Conservation (phyloP, 176 grass and related monocot genomes). For the Metroxylon sagu region DNA sequence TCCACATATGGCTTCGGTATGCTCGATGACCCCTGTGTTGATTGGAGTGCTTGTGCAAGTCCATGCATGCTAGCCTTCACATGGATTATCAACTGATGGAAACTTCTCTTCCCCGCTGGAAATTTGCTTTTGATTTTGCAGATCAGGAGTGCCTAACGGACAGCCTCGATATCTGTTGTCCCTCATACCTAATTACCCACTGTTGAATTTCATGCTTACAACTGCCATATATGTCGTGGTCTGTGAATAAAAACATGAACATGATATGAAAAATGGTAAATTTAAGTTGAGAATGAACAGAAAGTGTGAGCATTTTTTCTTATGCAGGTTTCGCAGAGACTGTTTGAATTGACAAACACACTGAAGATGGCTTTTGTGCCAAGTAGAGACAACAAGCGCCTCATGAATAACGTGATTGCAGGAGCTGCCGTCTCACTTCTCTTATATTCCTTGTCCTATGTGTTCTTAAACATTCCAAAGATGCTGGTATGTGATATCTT, state of each 20-base stretch:
- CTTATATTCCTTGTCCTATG: constrained; percentile 10
- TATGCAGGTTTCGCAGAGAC: constrained; percentile 14
- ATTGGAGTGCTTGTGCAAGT: too few relatives aligned
- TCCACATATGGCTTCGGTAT: constrained; percentile 98
- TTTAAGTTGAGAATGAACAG: background rate
- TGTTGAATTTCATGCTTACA: constrained; percentile 25
- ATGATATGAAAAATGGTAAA: background rate
- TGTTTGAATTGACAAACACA: constrained; percentile 10
- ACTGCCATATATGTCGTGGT: constrained; percentile 21
- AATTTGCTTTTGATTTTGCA: constrained; percentile 12
- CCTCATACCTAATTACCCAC: constrained; percentile 11
- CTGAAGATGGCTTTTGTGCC: constrained; percentile 22
- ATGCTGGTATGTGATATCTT: constrained; percentile 2
- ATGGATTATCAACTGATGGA: background rate
- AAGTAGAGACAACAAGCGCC: constrained; percentile 12
- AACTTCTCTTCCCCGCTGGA: background rate
- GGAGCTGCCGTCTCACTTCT: background rate
- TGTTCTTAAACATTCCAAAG: constrained; percentile 2
- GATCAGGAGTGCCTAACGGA: constrained; percentile 12
- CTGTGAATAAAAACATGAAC: too few relatives aligned
- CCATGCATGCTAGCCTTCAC: background rate
- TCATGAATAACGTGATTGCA: constrained; percentile 12
- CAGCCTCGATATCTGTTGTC: constrained; percentile 15
- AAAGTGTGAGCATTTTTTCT: background rate
- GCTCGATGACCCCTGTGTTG: constrained; percentile 11